Evolutionary conservation across 306 rosid genomes (phyloP).

Genomic region (Astragalus membranaceus): DNA sequence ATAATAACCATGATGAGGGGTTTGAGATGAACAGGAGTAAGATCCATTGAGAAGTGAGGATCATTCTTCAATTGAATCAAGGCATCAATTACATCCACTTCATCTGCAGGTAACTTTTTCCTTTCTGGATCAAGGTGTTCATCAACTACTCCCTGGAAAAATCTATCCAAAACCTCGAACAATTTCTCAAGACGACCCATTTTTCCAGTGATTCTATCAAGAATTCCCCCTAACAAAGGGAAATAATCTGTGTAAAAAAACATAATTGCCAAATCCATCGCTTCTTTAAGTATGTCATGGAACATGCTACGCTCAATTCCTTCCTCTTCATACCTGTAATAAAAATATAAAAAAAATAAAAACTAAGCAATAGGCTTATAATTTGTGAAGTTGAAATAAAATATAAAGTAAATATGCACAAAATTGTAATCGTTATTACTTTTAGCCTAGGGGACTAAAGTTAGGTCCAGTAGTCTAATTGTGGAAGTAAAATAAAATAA

Average conservation of each 20-base stretch:
- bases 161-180: not conserved
- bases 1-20: constrained; percentile 5
- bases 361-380: no score
- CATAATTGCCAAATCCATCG: not conserved
- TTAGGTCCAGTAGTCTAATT: no score
- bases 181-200: not conserved
- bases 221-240: not conserved
- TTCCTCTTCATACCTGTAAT: not conserved
- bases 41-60: not conserved
- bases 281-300: not conserved
- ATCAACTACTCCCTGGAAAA: not conserved
- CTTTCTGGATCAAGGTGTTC: constrained; percentile 17
- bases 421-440: no score
- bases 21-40: constrained; percentile 4
- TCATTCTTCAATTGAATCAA: constrained; percentile 12
- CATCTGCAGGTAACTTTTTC: not conserved
- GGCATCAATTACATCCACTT: constrained; percentile 1
- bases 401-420: no score
- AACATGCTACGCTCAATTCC: constrained; percentile 3
- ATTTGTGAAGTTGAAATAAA: no score
- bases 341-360: no score
- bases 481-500: no score
- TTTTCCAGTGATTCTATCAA: not conserved
- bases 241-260: constrained; percentile 9
- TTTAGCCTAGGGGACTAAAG: no score